Conservation (phyloP, 495 filamentous ascomycete genomes). For the Xylaria curta region DNA sequence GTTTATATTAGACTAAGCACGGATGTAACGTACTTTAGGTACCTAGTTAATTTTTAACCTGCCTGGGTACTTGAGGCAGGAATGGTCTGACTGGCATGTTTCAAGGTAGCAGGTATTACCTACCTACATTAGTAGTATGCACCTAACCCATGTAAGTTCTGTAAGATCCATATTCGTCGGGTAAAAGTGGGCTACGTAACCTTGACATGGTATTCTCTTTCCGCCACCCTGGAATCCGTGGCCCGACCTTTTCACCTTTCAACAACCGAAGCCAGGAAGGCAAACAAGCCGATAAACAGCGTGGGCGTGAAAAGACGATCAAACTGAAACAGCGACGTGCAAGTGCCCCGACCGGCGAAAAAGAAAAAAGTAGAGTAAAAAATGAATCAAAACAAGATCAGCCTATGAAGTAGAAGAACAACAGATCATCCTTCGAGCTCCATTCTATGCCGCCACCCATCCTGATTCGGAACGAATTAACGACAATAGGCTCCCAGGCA, state of each 20-base stretch:
- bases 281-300: not conserved
- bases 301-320: not conserved
- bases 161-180: not conserved
- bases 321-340: not conserved
- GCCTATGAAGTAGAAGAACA: not conserved
- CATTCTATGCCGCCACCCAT: not conserved
- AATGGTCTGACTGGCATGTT: not conserved
- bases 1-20: not conserved
- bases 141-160: too few relatives aligned
- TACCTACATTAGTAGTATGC: not conserved
- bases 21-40: too few relatives aligned
- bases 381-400: not conserved
- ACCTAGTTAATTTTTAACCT: too few relatives aligned
- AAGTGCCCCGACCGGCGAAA: not conserved
- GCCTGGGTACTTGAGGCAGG: too few relatives aligned
- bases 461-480: not conserved
- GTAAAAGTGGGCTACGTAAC: not conserved
- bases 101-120: not conserved
- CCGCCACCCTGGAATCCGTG: not conserved
- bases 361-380: not conserved
- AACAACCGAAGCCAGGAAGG: not conserved
- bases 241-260: not conserved
- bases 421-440: not conserved
- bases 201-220: not conserved
- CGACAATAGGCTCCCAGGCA: not conserved